Percentiles rank a stretch among this genome's conserved stretches.
Evolutionary conservation across 306 rosid genomes (phyloP).

Genomic region (Crotalaria pallida): DNA sequence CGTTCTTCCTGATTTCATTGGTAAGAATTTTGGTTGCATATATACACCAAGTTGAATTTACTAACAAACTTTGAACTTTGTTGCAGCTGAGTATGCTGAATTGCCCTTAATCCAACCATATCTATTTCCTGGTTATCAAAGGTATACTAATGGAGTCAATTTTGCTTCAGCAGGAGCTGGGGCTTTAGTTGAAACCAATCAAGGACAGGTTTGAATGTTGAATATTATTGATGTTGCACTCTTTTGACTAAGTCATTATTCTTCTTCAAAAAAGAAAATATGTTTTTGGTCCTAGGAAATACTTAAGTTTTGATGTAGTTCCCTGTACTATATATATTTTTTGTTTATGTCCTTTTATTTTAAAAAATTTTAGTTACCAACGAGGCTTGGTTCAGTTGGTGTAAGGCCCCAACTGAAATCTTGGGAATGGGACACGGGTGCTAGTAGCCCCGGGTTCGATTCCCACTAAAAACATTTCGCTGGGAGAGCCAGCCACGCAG

Average conservation of each 20-base stretch:
- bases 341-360: too few species aligned
- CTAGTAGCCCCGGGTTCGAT: too few species aligned
- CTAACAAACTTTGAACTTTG: background rate
- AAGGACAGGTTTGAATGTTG: constrained; percentile 32
- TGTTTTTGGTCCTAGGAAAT: too few species aligned
- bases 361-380: too few species aligned
- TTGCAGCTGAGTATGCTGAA: constrained; percentile 56
- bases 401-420: too few species aligned
- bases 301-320: too few species aligned
- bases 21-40: background rate
- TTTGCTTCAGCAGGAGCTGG: constrained; percentile 76
- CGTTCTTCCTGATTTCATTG: constrained; percentile 39
- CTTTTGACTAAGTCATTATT: background rate
- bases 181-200: constrained; percentile 43
- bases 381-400: too few species aligned
- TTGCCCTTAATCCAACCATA: constrained; percentile 44
- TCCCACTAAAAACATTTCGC: too few species aligned
- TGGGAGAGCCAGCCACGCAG: too few species aligned
- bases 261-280: too few species aligned
- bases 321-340: too few species aligned
- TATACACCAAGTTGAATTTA: background rate
- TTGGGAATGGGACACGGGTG: too few species aligned
- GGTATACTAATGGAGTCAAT: constrained; percentile 43
- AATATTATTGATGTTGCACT: background rate
- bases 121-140: constrained; percentile 34